Percentiles rank a stretch among this genome's conserved stretches.
Evolutionary conservation across 352 stramenopile genomes (phyloP).

Genomic region (Thalassiosira livingstoniorum): DNA sequence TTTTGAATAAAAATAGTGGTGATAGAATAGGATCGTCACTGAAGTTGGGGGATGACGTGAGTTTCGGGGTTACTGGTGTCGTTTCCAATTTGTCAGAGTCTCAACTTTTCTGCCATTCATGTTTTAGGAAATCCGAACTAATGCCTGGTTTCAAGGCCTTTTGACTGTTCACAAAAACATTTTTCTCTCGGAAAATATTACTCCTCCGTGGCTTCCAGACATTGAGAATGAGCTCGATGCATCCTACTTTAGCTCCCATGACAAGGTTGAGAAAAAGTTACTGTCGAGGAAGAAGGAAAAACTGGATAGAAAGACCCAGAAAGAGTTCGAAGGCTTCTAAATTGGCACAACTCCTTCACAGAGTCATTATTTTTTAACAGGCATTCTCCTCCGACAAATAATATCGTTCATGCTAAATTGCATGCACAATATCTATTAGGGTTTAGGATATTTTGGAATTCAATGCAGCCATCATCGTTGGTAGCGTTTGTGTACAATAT

Average conservation of each 20-base stretch:
- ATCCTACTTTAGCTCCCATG: slow-evolving; percentile 57
- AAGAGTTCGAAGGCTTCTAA: slow-evolving; percentile 55
- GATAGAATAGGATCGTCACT: slow-evolving; percentile 54
- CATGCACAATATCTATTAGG: too few relatives aligned
- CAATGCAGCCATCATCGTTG: too few relatives aligned
- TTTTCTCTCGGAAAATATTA: slow-evolving; percentile 49
- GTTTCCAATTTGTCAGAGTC: neutral
- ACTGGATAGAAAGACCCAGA: slow-evolving; percentile 49
- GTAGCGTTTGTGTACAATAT: too few relatives aligned
- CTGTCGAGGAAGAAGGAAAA: slow-evolving; percentile 35
- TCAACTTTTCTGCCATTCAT: neutral
- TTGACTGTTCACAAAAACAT: slow-evolving; percentile 50
- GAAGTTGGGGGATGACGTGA: slow-evolving; percentile 46
- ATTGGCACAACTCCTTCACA: too few relatives aligned
- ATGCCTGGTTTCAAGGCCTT: slow-evolving; percentile 58
- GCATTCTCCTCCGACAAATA: too few relatives aligned
- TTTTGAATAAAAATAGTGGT: slow-evolving; percentile 46
- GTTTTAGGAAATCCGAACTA: slow-evolving; percentile 42
- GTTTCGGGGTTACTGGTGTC: neutral
- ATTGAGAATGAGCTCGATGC: slow-evolving; percentile 59
- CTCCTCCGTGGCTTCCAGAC: slow-evolving; percentile 57
- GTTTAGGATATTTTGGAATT: too few relatives aligned
- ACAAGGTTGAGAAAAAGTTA: slow-evolving; percentile 41
- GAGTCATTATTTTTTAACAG: too few relatives aligned
- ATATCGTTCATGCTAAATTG: too few relatives aligned